These are phyloP conservation scores for Suillus clintonianus DNA, from an alignment of 768 basidiomycete genomes.

Conservation along the genomic window DNA sequence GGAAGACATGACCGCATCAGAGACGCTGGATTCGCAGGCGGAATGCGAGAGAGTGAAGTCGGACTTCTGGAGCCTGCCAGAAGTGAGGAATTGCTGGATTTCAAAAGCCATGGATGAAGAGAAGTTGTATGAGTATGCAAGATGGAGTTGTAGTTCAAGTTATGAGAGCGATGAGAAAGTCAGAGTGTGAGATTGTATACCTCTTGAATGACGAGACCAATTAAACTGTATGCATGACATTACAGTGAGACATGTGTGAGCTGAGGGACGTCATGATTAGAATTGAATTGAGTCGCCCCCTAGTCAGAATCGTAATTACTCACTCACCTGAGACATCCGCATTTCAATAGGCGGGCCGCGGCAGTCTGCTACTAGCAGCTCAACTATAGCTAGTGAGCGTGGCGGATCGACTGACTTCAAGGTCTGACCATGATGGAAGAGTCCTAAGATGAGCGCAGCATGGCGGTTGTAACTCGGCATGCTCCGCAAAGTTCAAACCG, in stretches of 20 bases:
- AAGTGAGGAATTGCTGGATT: not conserved
- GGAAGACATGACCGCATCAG: not conserved
- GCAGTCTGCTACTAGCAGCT: too few species aligned
- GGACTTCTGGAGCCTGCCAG: not conserved
- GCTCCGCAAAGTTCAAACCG: too few species aligned
- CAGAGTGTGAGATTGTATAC: not conserved
- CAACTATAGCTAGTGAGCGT: not conserved
- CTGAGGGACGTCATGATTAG: not conserved
- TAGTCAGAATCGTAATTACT: slow-evolving; percentile 1
- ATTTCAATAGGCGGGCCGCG: too few species aligned
- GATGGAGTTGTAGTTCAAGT: not conserved
- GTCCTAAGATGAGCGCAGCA: not conserved
- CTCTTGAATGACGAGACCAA: not conserved
- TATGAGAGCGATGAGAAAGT: not conserved
- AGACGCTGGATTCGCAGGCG: not conserved
- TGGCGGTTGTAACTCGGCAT: not conserved
- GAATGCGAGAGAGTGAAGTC: not conserved
- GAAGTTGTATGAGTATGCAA: not conserved
- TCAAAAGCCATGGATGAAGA: not conserved
- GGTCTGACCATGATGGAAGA: not conserved
- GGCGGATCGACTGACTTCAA: not conserved
- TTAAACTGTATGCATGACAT: not conserved
- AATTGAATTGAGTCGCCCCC: not conserved
- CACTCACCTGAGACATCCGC: not conserved
- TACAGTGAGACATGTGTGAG: not conserved